Conservation (phyloP, 768 basidiomycete species). For the Tephrocybe sp. region DNA sequence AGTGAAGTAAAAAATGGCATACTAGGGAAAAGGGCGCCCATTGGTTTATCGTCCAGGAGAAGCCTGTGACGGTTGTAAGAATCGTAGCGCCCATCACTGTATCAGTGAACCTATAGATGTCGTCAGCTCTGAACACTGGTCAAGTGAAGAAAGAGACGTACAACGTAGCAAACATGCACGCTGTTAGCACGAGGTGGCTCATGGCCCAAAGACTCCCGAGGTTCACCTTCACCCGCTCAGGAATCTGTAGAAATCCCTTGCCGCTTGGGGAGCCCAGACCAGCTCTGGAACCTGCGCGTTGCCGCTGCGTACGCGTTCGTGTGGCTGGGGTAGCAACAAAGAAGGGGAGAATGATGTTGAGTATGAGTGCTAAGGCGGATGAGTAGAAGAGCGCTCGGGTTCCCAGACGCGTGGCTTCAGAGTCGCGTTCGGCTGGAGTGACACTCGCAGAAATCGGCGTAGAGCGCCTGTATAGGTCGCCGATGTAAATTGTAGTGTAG, state of each 20-base stretch:
- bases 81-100: slow-evolving; percentile 71
- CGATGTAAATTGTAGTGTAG: slow-evolving; percentile 85
- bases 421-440: slow-evolving; percentile 39
- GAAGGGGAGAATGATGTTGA: slow-evolving; percentile 71
- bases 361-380: slow-evolving; percentile 63
- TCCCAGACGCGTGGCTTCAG: slow-evolving; percentile 80
- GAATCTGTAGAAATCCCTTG: slow-evolving; percentile 23
- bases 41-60: slow-evolving; percentile 90
- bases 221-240: slow-evolving; percentile 53
- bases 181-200: slow-evolving; percentile 71
- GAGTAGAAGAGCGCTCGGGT: slow-evolving; percentile 82
- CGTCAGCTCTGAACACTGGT: not conserved
- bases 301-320: not conserved
- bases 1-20: slow-evolving; percentile 18
- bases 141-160: slow-evolving; percentile 38
- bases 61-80: slow-evolving; percentile 77
- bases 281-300: not conserved
- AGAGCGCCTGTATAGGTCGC: slow-evolving; percentile 74
- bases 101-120: slow-evolving; percentile 60
- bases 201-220: slow-evolving; percentile 77
- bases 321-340: slow-evolving; percentile 40
- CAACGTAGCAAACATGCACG: slow-evolving; percentile 83
- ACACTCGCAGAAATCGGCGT: slow-evolving; percentile 26
- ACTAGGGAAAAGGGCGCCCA: slow-evolving; percentile 95
- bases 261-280: not conserved